A percentile compares a stretch with the other conserved stretches of the same genome.
Evolutionary conservation across 116 monocot genomes (phyloP).

Genomic region (Posidonia oceanica): DNA sequence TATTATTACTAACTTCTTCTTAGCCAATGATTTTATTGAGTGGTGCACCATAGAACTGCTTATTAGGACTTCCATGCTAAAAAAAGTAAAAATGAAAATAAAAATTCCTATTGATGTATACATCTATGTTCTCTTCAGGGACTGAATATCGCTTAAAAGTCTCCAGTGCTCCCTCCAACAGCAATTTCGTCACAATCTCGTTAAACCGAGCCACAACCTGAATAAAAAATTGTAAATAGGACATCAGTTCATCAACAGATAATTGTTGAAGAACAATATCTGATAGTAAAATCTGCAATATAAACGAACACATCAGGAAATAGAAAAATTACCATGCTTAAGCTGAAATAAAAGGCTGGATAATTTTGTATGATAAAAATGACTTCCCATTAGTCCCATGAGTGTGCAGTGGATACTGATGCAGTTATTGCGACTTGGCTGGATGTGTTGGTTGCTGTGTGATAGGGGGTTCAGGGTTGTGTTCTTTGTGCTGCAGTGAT

Average conservation of each 20-base stretch:
- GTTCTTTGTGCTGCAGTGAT: too few species aligned
- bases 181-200: conserved; percentile 79
- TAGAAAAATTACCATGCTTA: not conserved
- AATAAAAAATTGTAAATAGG: conserved; percentile 5
- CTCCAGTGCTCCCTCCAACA: conserved; percentile 85
- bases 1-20: too few species aligned
- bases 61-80: too few species aligned
- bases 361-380: not conserved
- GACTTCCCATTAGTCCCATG: too few species aligned
- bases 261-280: not conserved
- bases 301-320: not conserved
- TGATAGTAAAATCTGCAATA: not conserved
- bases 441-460: too few species aligned
- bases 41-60: too few species aligned
- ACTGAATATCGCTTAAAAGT: conserved; percentile 77
- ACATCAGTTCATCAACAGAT: not conserved
- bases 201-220: conserved; percentile 96
- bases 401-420: too few species aligned
- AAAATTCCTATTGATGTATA: conserved; percentile 15
- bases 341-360: not conserved
- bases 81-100: not conserved
- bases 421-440: too few species aligned
- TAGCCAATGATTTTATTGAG: too few species aligned
- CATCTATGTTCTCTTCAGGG: conserved; percentile 73
- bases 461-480: too few species aligned